These are phyloP conservation scores for Blepharisma japonicum DNA, from an alignment of 73 alveolate genomes.

Conservation along the genomic window DNA sequence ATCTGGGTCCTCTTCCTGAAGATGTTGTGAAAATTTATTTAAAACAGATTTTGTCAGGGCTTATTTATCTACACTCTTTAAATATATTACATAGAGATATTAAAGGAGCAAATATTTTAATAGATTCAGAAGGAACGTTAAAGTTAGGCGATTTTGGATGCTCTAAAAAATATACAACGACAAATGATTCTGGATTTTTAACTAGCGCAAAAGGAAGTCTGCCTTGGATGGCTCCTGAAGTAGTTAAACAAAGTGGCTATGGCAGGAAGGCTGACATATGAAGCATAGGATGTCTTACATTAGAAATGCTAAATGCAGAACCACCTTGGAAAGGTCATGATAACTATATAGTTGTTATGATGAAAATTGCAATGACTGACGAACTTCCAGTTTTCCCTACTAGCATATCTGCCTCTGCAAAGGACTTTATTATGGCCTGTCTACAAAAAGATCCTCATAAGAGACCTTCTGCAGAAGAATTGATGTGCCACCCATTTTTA, in stretches of 20 bases:
- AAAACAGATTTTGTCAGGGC: slow-evolving; percentile 45
- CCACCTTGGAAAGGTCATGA: slow-evolving; percentile 49
- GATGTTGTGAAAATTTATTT: slow-evolving; percentile 42
- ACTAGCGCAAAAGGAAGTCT: slow-evolving; percentile 66
- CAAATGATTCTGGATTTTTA: slow-evolving; percentile 36
- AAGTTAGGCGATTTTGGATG: slow-evolving; percentile 77
- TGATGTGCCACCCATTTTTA: slow-evolving; percentile 34
- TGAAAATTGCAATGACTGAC: slow-evolving; percentile 29
- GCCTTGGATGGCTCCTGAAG: slow-evolving; percentile 55
- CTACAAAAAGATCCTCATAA: slow-evolving; percentile 32
- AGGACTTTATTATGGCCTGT: slow-evolving; percentile 34
- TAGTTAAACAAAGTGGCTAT: slow-evolving; percentile 32
- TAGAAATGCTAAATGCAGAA: slow-evolving; percentile 53
- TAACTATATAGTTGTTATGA: slow-evolving; percentile 32
- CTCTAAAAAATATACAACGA: slow-evolving; percentile 34
- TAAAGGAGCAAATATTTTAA: slow-evolving; percentile 73
- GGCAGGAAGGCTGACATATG: slow-evolving; percentile 65
- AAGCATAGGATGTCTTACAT: slow-evolving; percentile 68
- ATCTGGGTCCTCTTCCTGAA: slow-evolving; percentile 43
- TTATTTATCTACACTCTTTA: slow-evolving; percentile 64
- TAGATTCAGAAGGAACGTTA: slow-evolving; percentile 63
- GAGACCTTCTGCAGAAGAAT: slow-evolving; percentile 44
- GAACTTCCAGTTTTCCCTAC: slow-evolving; percentile 39
- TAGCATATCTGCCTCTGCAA: slow-evolving; percentile 40
- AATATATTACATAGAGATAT: slow-evolving; percentile 78